phyloP scores from a whole-genome alignment of 1,139 yeast species.

The Geotrichum klebahnii region DNA sequence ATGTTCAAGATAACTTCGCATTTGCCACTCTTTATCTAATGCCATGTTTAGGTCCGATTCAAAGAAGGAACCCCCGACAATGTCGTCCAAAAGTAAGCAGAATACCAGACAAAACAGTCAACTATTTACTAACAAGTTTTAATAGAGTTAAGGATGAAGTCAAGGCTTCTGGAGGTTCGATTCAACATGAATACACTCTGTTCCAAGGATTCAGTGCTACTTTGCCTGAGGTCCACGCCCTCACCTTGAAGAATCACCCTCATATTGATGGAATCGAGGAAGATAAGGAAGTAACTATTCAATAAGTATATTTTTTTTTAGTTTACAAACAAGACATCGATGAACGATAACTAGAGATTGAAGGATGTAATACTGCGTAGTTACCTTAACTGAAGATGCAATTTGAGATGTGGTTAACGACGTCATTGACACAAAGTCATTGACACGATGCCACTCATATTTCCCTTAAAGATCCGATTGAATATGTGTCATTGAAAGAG shows the following conservation, averaged over 20 bases:
- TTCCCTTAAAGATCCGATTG: too few relatives aligned
- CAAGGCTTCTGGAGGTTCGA: constrained; percentile 28
- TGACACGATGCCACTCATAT: too few relatives aligned
- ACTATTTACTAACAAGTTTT: constrained; percentile 1
- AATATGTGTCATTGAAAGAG: too few relatives aligned
- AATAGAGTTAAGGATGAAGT: constrained; percentile 29
- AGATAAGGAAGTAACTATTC: constrained; percentile 35
- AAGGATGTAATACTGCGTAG: too few relatives aligned
- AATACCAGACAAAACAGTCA: constrained; percentile 2
- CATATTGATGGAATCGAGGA: constrained; percentile 34
- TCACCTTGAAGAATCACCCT: constrained; percentile 30
- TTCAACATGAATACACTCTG: constrained; percentile 32
- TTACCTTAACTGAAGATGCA: too few relatives aligned
- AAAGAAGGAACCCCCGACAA: constrained; percentile 30
- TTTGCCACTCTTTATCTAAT: neutral
- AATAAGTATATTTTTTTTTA: constrained; percentile 16
- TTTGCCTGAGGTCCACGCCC: constrained; percentile 34
- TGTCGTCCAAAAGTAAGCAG: constrained; percentile 28
- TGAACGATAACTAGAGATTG: too few relatives aligned
- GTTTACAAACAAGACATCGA: neutral
- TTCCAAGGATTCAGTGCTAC: constrained; percentile 36
- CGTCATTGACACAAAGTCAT: too few relatives aligned
- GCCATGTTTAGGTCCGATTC: constrained; percentile 29
- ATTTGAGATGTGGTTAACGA: too few relatives aligned
- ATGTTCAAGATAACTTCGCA: neutral